Percentiles rank a stretch among this genome's conserved stretches.
These are phyloP conservation scores for Trichoderma gracile DNA, from an alignment of 2,329 filamentous ascomycete species.

Conservation along the genomic window DNA sequence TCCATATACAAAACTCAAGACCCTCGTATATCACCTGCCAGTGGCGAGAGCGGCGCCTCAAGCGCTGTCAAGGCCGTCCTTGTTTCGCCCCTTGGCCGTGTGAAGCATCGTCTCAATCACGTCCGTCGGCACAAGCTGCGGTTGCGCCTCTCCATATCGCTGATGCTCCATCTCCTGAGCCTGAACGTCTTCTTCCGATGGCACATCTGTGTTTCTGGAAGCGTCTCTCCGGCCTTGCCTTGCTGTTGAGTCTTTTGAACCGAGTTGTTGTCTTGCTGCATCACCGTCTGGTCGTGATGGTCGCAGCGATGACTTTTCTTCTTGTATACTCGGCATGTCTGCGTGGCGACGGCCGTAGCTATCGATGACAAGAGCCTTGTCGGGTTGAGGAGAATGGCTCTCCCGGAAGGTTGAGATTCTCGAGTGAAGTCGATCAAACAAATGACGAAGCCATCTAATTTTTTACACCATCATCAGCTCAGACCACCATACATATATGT, in stretches of 20 bases:
- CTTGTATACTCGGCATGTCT: slow-evolving; percentile 2
- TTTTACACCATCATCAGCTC: background rate
- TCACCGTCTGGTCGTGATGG: background rate
- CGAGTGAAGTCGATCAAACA: slow-evolving; percentile 16
- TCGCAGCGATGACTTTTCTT: slow-evolving; percentile 18
- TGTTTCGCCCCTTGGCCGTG: background rate
- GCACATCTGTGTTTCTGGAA: background rate
- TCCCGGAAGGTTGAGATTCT: slow-evolving; percentile 9
- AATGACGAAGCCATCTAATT: slow-evolving; percentile 18
- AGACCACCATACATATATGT: background rate
- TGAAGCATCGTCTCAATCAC: slow-evolving; percentile 25
- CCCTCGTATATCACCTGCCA: background rate
- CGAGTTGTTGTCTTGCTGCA: background rate
- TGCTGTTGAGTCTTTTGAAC: background rate
- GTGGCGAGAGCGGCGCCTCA: background rate
- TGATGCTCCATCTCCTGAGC: slow-evolving; percentile 23
- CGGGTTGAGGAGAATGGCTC: background rate
- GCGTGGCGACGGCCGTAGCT: background rate
- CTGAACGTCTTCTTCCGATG: background rate
- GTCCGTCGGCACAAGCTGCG: slow-evolving; percentile 29
- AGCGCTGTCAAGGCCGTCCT: background rate
- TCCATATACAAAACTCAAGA: background rate
- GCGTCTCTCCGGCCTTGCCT: background rate
- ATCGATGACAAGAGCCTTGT: background rate
- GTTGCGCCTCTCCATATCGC: slow-evolving; percentile 28